Evolutionary conservation across 2,329 filamentous ascomycete species (phyloP), one percentile per base, ranked within the genome.

Genomic region (Aureobasidium sp.): DNA sequence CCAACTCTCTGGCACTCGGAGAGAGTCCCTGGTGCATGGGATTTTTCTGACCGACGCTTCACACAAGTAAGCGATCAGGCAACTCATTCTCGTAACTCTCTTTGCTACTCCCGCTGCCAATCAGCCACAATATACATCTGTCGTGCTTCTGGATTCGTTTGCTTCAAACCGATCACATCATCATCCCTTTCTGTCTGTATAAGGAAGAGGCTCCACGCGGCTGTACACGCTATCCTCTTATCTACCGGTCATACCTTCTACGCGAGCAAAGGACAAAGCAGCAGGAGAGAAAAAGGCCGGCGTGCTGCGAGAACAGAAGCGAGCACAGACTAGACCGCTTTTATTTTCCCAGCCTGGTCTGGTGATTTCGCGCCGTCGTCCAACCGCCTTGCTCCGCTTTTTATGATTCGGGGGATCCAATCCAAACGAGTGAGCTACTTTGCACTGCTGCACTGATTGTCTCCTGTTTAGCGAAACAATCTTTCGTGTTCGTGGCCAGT

Each of bases 331-430:
- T 59, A 50, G 44, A 15, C 37, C 15, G 9, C 36, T 48, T 50
- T 46, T 37, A 27, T 15, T 27, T 15, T 9, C 26, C 51, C 29
- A 47, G 53, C 53, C 41, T 57, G 53, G 24, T 41, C 41, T 47
- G 13, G 41, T 47, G 41, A 27, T 57, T 47, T 47, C 44, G 56
- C 56, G 56, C 56, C 53, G 53, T 57, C 56, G 56, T 59, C 56
- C 41, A 59, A 48, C 56, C 56, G 56, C 56, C 20, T 59, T 20
- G 56, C 56, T 59, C 56, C 56, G 56, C 44, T 59, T 59, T 59
- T 59, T 59, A 50, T 59, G 15, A 57, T 47, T 57, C 46, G 41
- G 41, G 52, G 27, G 26, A 20, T 8, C 34, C 34, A 27, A 36
- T 43, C 26, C 43, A 47, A 32, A 59, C 32, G 20, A 44, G 27